Base-by-base conservation (phyloP, 2,329 filamentous ascomycete genomes). In the Botrytis fabae region DNA sequence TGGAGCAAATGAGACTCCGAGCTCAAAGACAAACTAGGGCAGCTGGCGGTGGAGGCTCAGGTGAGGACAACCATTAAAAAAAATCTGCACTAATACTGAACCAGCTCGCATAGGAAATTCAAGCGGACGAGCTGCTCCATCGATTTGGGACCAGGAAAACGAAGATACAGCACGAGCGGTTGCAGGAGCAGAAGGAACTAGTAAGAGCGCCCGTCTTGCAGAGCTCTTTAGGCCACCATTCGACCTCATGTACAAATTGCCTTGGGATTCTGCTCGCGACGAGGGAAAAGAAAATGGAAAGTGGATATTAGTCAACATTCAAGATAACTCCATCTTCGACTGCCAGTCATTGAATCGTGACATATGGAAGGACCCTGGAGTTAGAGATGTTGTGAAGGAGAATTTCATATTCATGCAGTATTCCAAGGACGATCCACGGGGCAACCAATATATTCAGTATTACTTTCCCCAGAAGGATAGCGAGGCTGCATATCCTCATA, bases 391-490 rank as follows among this genome's bases (percentile, higher is more conserved):
- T 1, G 86, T 99, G 44, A 89, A 89, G 78, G 95, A 98, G 80
- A 95, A 97, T 83, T 99, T 99, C 81, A 88, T 99, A 77, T 99
- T 99, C 82, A 84, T 99, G 78, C 96, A 99, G 80, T 98, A 96
- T 84, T 90, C 91, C 77, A 97, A 97, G 82, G 91, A 94, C 76
- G 94, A 97, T 77, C 88, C 90, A 0, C 88, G 91, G 54, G 93
- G 93, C 0, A 86, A 89, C 76, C 90, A 94, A 76, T 99, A 97
- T 82, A 86, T 97, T 74, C 93, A 93, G 72, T 97, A 97, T 82
- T 99, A 99, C 84, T 95, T 98, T 75, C 85, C 86, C 1, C 88
- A 90, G 71, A 85, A 92, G 77, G 94, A 97, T 78, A 92, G 92
- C 79, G 88, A 90, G n/a, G 92, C 95, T 79, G 94, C 95, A 78